A percentile compares a stretch with the other conserved stretches of the same genome.
phyloP scores from a whole-genome alignment of 208 protist species.

The Leishmania martiniquensis region DNA sequence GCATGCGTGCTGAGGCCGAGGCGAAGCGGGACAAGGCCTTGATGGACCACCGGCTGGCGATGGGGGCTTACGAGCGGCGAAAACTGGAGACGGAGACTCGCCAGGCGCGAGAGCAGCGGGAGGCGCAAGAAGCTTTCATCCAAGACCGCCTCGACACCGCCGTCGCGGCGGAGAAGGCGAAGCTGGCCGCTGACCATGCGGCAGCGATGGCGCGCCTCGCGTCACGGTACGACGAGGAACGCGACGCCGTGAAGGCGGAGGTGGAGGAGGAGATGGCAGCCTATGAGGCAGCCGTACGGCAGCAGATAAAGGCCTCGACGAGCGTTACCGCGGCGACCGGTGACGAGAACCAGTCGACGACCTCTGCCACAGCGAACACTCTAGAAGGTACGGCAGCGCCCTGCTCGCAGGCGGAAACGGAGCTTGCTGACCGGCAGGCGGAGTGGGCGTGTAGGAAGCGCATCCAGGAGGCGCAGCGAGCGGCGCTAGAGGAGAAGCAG shows the following conservation, averaged over 20 bases:
- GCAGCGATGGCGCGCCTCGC: slow-evolving; percentile 29
- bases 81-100: slow-evolving; percentile 34
- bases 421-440: slow-evolving; percentile 21
- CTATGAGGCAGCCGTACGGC: slow-evolving; percentile 41
- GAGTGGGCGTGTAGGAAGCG: slow-evolving; percentile 10
- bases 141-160: slow-evolving; percentile 34
- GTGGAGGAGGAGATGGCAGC: slow-evolving; percentile 66
- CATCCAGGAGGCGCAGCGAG: slow-evolving; percentile 8
- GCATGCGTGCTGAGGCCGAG: slow-evolving; percentile 45
- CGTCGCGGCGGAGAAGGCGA: slow-evolving; percentile 37
- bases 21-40: slow-evolving; percentile 54
- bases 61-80: slow-evolving; percentile 48
- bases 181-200: slow-evolving; percentile 35
- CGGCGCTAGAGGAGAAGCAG: slow-evolving; percentile 8
- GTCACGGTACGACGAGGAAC: slow-evolving; percentile 52
- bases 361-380: slow-evolving; percentile 1
- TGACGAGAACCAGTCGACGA: not conserved
- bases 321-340: not conserved
- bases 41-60: slow-evolving; percentile 40
- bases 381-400: slow-evolving; percentile 6
- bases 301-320: slow-evolving; percentile 28
- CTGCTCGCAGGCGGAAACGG: slow-evolving; percentile 17
- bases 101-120: slow-evolving; percentile 33
- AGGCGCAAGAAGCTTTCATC: slow-evolving; percentile 49
- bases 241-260: slow-evolving; percentile 45